A percentile compares a stretch with the other conserved stretches of the same genome.
phyloP scores from a whole-genome alignment of 179 eudicot genomes.

The Heliamphora pulchella region DNA sequence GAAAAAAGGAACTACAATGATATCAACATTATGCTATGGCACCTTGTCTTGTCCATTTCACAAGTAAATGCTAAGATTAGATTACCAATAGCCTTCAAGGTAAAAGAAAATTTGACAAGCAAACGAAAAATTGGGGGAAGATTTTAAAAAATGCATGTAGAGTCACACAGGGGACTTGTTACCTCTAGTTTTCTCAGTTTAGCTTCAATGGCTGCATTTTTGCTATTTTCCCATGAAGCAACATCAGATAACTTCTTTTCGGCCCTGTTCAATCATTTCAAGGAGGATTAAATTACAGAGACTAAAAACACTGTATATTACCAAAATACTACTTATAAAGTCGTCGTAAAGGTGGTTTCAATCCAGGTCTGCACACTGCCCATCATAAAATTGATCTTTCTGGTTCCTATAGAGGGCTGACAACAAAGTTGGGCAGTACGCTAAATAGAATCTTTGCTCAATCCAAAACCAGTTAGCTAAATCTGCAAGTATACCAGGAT shows the following conservation, averaged over 20 bases:
- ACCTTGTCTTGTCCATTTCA: neutral
- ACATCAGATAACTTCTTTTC: constrained; percentile 64
- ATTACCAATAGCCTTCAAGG: neutral
- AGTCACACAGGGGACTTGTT: neutral
- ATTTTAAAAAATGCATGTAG: neutral
- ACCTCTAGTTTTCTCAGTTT: constrained; percentile 65
- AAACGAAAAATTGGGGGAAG: neutral
- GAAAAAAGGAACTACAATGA: too few relatives aligned
- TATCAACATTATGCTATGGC: too few relatives aligned
- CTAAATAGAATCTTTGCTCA: neutral
- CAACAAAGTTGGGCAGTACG: too few relatives aligned
- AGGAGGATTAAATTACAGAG: neutral
- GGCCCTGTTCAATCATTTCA: constrained; percentile 40
- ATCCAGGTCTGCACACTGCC: too few relatives aligned
- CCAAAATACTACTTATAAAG: neutral
- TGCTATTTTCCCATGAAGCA: constrained; percentile 74
- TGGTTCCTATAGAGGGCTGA: neutral
- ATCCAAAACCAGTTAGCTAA: neutral
- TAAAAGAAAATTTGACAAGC: neutral
- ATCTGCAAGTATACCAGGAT: neutral
- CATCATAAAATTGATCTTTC: neutral
- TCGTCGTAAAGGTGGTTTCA: too few relatives aligned
- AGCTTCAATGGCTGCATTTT: constrained; percentile 68
- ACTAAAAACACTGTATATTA: neutral
- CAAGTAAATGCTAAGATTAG: neutral